Base-by-base conservation (phyloP, 2,329 filamentous ascomycete species). In the Diaporthe sp. region DNA sequence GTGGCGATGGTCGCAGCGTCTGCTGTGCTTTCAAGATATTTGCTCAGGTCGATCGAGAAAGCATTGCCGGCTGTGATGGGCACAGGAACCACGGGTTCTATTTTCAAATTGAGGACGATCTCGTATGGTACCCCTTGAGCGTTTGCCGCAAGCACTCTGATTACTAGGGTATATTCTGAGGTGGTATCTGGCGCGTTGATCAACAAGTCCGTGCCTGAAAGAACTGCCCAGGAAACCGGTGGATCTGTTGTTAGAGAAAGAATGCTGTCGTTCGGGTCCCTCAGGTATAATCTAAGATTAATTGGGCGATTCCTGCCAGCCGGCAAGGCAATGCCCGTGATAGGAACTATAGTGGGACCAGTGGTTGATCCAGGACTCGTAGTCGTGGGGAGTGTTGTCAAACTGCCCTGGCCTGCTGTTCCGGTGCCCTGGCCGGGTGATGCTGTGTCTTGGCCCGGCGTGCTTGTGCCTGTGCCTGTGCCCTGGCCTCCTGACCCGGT, bases 41-140 rank as follows among this genome's bases (percentile, higher is more conserved):
- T 25, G 17, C 22, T 45, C 15, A 70, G 54, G 7, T 57, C 40
- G 50, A 70, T 70, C 25, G 52, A 42, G 40, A 70, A 70, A 38
- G 25, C 22, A 13, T 45, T 70, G 4, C 30, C 38, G 4, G 50
- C 10, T 70, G 67, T 47, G 28, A 70, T 13, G 8, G 67, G 67
- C 3, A 70, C 67, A 7, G 17, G n/a, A 10, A 50, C 33, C 9
- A 70, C 35, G 9, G 67, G 67, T n/a, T 70, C 35, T 19, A 70
- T 28, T 4, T n/a, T 28, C 6, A 70, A 10, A 13, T 12, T 33
- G n/a, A 70, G 6, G 2, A 17, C 8, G 3, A 57, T 17, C 3
- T 54, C 35, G 3, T 70, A 70, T n/a, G 33, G 17, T 35, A 15
- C 50, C 10, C 40, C 67, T 17, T 28, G 28, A 6, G 25, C 52